These are phyloP conservation scores for Neurospora africana DNA, from an alignment of 495 filamentous ascomycete genomes.

Conservation along the genomic window DNA sequence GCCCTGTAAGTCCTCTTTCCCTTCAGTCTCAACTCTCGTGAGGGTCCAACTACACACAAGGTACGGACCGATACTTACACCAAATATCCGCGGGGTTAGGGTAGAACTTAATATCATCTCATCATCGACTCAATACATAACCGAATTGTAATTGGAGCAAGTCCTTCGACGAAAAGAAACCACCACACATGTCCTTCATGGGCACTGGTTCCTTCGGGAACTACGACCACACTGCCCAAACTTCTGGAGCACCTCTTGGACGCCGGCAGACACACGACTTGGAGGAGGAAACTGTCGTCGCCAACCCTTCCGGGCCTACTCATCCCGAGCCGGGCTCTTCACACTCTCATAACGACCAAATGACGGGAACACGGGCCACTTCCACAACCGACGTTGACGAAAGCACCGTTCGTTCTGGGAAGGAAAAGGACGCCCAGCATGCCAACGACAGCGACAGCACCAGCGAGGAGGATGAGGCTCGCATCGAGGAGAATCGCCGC, in stretches of 20 bases:
- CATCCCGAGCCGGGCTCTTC: constrained; percentile 6
- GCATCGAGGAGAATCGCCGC: constrained; percentile 29
- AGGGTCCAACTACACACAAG: not conserved
- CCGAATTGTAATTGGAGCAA: not conserved
- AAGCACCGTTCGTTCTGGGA: constrained; percentile 4
- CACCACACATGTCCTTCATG: constrained; percentile 29
- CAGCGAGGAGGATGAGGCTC: constrained; percentile 27
- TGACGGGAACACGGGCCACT: constrained; percentile 21
- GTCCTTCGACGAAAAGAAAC: not conserved
- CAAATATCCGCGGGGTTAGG: not conserved
- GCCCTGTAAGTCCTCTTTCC: not conserved
- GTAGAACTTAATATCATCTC: not conserved
- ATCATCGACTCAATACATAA: not conserved
- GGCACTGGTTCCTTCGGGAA: constrained; percentile 32
- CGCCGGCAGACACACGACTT: constrained; percentile 17
- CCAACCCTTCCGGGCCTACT: not conserved
- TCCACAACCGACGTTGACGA: constrained; percentile 26
- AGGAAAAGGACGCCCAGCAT: constrained; percentile 16
- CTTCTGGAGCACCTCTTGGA: constrained; percentile 15
- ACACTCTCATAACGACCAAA: constrained; percentile 13
- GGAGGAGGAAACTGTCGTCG: constrained; percentile 1
- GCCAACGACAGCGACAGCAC: constrained; percentile 15
- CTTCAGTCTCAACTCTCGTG: not conserved
- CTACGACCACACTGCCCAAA: constrained; percentile 35
- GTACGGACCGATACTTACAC: not conserved